Evolutionary conservation across 805 yeast genomes (phyloP).

Genomic region (Saccharomyces kudriavzevii): DNA sequence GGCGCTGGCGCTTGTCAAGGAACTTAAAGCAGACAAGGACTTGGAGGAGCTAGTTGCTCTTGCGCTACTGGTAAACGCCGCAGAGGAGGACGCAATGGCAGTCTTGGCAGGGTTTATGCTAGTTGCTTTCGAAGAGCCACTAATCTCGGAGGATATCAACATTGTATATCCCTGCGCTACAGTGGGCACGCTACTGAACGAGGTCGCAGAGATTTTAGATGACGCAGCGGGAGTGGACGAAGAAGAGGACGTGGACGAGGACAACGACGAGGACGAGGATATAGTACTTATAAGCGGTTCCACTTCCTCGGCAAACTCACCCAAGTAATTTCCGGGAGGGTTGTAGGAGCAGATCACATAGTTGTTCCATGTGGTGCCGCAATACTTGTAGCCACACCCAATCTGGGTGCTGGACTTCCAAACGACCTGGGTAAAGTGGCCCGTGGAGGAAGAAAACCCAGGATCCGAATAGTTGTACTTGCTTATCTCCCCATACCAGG

Average conservation of each 20-base stretch:
- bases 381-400: conserved; percentile 69
- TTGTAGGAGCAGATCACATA: conserved; percentile 70
- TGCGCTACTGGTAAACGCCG: not conserved
- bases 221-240: not conserved
- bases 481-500: conserved; percentile 68
- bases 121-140: not conserved
- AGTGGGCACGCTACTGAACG: not conserved
- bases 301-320: conserved; percentile 38
- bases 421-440: conserved; percentile 79
- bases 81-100: not conserved
- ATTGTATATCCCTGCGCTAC: not conserved
- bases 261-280: not conserved
- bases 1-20: not conserved
- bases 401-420: conserved; percentile 62
- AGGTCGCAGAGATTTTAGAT: not conserved
- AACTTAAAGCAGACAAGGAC: not conserved
- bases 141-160: not conserved
- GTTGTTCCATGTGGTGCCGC: conserved; percentile 46
- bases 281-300: not conserved
- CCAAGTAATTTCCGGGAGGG: conserved; percentile 65
- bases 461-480: conserved; percentile 47
- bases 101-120: not conserved
- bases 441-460: conserved; percentile 42
- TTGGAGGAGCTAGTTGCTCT: not conserved
- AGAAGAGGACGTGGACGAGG: not conserved